phyloP scores from a whole-genome alignment of 225 moss, liverwort and hornwort genomes.

The Marchantia paleacea region DNA sequence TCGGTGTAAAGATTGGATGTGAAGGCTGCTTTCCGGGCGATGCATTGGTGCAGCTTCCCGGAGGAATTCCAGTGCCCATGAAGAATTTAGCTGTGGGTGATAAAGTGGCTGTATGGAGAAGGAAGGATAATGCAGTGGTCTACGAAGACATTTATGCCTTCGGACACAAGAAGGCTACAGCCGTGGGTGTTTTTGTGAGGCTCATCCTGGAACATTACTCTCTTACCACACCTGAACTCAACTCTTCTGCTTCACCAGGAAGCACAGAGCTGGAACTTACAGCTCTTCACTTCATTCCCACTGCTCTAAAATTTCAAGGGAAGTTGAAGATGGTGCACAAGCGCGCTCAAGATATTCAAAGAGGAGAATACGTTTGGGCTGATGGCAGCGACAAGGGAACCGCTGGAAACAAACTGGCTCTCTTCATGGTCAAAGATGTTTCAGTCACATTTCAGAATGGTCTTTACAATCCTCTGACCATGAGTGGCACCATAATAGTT shows the following conservation, averaged over 20 bases:
- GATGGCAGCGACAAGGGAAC: background rate
- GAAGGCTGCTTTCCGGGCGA: conserved; percentile 8
- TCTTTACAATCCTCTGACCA: conserved; percentile 40
- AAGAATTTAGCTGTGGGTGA: background rate
- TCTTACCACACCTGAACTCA: background rate
- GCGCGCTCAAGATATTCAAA: conserved; percentile 26
- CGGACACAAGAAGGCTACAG: conserved; percentile 33
- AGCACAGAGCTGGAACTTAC: background rate
- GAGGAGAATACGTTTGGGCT: conserved; percentile 36
- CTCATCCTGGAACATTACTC: conserved; percentile 22
- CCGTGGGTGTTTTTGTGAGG: conserved; percentile 13
- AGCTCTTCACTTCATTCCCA: background rate
- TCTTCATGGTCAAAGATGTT: conserved; percentile 11
- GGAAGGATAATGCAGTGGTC: conserved; percentile 8
- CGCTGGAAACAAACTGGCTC: background rate
- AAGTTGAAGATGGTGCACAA: conserved; percentile 13
- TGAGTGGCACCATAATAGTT: conserved; percentile 38
- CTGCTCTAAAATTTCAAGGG: background rate
- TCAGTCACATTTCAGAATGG: conserved; percentile 31
- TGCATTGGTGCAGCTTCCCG: conserved; percentile 6
- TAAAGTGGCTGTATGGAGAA: conserved; percentile 33
- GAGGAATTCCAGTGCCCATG: background rate
- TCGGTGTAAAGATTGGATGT: background rate
- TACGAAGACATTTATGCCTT: conserved; percentile 49
- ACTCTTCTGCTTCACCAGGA: background rate